Evolutionary conservation across 345 rosid species (phyloP), one percentile per base, ranked within the genome.

Genomic region (Alliaria petiolata): DNA sequence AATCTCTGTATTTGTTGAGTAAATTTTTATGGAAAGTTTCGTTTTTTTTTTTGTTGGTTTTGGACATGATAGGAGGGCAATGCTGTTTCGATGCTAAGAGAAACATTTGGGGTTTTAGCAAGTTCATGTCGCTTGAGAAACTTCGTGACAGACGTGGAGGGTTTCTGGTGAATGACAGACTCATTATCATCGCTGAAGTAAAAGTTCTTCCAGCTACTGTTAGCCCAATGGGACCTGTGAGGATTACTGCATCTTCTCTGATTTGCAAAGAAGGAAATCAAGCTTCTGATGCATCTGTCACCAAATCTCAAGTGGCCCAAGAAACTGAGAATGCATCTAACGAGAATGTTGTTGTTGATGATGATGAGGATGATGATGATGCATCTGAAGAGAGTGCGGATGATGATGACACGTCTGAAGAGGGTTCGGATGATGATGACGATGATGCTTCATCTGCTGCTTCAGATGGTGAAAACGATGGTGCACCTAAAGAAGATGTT

Each of bases 141-240:
- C 67, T 62, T 30, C 0, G n/a, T 34, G 19, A 17, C 17, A 2
- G 17, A 26, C 1, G 14, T 22, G 20, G 7, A 44, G 40, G 53
- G 3, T 62, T 79, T 84, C 72, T 85, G 71, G 84, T 76, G 62
- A 77, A 83, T 78, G 84, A 91, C 67, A 75, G 74, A 2, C 81
- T 84, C 61, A 43, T 82, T 7, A 66, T 91, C 52, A 81, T 85
- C 76, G 92, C 88, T 78, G 86, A 91, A 70, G 85, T 88, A 64
- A 14, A 47, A 3, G 17, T 45, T 11, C 14, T 65, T 22, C 22
- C 20, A 14, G 6, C 6, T 5, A 8, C 13, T 4, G 31, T 28
- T 28, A 4, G 0, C 3, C 46, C 70, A 6, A 1, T 3, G 31
- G 59, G 5, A n/a, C 8, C 26, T 17, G 16, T 3, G 64, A 28